These are phyloP conservation scores for Aspergillus sparsus DNA, from an alignment of 495 filamentous ascomycete species.

Conservation along the genomic window DNA sequence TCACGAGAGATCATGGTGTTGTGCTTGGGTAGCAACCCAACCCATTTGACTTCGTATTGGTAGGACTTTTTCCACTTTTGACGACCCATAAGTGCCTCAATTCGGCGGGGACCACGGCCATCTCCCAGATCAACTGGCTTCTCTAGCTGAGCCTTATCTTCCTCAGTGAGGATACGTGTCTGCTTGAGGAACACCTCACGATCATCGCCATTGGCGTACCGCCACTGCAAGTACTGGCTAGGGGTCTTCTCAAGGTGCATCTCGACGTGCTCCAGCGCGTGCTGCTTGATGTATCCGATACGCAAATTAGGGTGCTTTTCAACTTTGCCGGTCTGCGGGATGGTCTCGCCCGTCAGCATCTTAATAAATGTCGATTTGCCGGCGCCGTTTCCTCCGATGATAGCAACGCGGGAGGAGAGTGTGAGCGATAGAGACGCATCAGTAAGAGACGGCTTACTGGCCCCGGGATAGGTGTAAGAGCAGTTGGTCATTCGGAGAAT, in stretches of 20 bases:
- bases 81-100: conserved; percentile 90
- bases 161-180: conserved; percentile 82
- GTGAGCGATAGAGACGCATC: conserved; percentile 85
- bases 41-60: conserved; percentile 99
- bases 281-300: conserved; percentile 99
- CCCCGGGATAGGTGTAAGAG: conserved; percentile 85
- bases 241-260: conserved; percentile 99
- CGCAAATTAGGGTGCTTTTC: conserved; percentile 99
- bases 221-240: conserved; percentile 98
- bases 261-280: conserved; percentile 97
- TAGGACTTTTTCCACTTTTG: conserved; percentile 99
- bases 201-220: conserved; percentile 94
- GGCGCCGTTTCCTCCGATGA: conserved; percentile 96
- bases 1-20: conserved; percentile 93
- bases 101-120: conserved; percentile 71
- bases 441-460: conserved; percentile 79
- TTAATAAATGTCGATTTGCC: conserved; percentile 99
- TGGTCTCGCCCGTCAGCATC: conserved; percentile 90
- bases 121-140: conserved; percentile 81
- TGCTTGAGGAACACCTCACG: conserved; percentile 97
- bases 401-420: conserved; percentile 89
- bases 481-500: conserved; percentile 94
- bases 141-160: conserved; percentile 87
- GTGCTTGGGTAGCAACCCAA: conserved; percentile 80
- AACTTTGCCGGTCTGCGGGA: conserved; percentile 84